Conservation (phyloP, 345 rosid genomes). For the Syzygium jambos region DNA sequence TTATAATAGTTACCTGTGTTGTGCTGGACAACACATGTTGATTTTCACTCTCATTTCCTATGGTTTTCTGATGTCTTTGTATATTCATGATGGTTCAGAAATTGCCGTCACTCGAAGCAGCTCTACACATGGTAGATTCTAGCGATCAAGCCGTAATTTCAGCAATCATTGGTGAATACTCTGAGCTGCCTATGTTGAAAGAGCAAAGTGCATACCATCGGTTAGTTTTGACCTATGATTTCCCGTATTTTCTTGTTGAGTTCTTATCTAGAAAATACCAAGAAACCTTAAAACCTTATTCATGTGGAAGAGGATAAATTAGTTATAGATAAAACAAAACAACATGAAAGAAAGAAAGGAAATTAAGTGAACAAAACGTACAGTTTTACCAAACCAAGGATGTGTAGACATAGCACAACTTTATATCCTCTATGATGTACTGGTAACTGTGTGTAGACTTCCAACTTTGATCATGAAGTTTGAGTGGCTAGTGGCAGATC, state of each 20-base stretch:
- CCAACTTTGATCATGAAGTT: not conserved
- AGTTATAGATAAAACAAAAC: not conserved
- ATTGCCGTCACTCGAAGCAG: conserved; percentile 51
- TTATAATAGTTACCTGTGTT: not conserved
- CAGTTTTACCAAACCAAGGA: not conserved
- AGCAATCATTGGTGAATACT: conserved; percentile 41
- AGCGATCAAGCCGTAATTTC: conserved; percentile 42
- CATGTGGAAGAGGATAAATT: not conserved
- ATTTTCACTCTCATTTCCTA: not conserved
- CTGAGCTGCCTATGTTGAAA: conserved; percentile 46
- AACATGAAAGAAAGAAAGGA: not conserved
- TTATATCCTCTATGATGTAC: not conserved
- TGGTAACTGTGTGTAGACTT: not conserved
- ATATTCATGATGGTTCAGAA: conserved; percentile 26
- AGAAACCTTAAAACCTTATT: not conserved
- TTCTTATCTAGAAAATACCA: not conserved
- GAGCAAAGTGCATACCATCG: conserved; percentile 52
- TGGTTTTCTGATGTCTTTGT: not conserved
- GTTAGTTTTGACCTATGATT: conserved; percentile 20
- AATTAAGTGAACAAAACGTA: not conserved
- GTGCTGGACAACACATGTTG: not conserved
- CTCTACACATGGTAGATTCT: conserved; percentile 31
- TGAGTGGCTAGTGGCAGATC: not conserved
- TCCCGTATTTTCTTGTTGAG: not conserved
- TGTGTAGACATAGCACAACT: not conserved